Base-by-base conservation (phyloP, 768 basidiomycete species). In the Boletus eberwhitei region DNA sequence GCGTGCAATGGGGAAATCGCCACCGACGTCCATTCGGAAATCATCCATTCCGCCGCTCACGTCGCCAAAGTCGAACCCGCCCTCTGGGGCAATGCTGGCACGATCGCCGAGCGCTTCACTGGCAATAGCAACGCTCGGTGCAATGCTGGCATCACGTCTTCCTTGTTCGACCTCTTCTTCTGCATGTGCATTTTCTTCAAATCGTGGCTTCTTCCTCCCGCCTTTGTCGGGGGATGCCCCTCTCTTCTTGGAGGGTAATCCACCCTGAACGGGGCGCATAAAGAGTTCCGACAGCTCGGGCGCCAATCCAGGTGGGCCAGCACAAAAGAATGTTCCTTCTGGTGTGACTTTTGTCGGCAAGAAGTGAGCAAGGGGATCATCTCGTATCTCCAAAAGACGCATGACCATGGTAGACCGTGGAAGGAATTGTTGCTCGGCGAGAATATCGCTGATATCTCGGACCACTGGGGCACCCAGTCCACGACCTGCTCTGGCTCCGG, bases 241-340 rank as follows among this genome's bases (percentile, higher is more conserved):
- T 40, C 84, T 79, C 48, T 87, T 83, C 66, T 90, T 90, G 22
- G 79, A 71, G n/a, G 78, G 61, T 5, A 69, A 43, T 5, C 71
- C 70, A n/a, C 73, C 72, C 36, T 77, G 76, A 4, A 86, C 59
- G 11, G 93, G 91, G 39, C 89, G 88, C 75, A 88, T 79, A 73
- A 97, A 99, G 51, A 99, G 73, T 50, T 88, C 83, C 2, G 82
- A 80, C 21, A 99, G 76, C 68, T 96, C 92, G 0, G 88, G 86
- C 0, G 85, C 83, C 46, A 95, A 71, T 9, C 91, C 91, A 13
- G 89, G 88, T 12, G 95, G 94, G 0, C 88, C 93, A 42, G 87
- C 88, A 63, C 81, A 90, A 71, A 95, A 87, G 64, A 87, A 87
- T 3, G 79, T 82, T 26, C 86, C 86, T n/a, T 83, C 78, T 16